These are phyloP conservation scores for Hanseniaspora singularis DNA, from an alignment of 805 yeast species.

Conservation along the genomic window DNA sequence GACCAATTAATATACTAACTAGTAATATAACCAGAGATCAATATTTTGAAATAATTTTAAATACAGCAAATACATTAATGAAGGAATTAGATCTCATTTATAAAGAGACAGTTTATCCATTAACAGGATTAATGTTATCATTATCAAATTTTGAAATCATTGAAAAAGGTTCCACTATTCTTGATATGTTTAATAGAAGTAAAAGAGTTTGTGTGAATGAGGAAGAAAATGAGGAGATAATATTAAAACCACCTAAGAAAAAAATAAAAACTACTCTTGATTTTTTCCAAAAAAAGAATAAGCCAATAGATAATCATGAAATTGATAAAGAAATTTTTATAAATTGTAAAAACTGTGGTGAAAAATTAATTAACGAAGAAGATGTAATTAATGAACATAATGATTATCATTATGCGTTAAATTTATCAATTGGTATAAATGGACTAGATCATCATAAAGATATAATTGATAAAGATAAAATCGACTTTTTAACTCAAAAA, in stretches of 20 bases:
- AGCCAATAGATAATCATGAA: background rate
- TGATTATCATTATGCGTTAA: constrained; percentile 44
- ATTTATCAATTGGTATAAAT: constrained; percentile 36
- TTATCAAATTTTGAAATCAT: constrained; percentile 44
- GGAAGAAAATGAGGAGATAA: background rate
- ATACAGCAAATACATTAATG: constrained; percentile 31
- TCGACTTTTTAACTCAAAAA: background rate
- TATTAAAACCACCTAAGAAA: background rate
- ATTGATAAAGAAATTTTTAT: background rate
- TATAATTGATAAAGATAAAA: background rate
- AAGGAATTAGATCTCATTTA: constrained; percentile 31
- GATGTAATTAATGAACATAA: constrained; percentile 34
- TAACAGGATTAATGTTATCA: constrained; percentile 39
- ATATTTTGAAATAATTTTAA: constrained; percentile 23
- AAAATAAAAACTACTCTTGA: background rate
- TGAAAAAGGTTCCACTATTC: constrained; percentile 25
- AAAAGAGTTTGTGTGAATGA: background rate
- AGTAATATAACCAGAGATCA: constrained; percentile 16
- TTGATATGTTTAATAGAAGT: constrained; percentile 24
- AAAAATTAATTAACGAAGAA: constrained; percentile 15
- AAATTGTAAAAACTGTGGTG: constrained; percentile 22
- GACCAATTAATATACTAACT: constrained; percentile 19
- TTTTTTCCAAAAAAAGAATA: background rate
- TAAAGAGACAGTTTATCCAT: constrained; percentile 33
- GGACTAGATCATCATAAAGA: constrained; percentile 19